Conservation (phyloP, 2,329 filamentous ascomycete genomes). For the Stachybotrys echinatus region DNA sequence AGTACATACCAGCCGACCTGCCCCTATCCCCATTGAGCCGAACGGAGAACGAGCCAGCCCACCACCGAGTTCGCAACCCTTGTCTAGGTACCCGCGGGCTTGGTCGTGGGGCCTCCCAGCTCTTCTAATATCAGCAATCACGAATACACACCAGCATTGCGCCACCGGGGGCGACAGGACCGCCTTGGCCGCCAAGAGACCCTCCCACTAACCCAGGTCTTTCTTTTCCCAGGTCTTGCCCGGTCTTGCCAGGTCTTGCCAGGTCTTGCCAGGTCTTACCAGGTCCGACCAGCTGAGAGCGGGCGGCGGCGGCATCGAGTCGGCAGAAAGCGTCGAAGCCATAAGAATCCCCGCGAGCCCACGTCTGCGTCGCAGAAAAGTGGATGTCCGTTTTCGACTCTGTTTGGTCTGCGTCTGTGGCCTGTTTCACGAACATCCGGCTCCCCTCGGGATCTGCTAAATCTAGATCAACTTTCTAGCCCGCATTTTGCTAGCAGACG, state of each 20-base stretch:
- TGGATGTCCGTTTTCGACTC: background rate
- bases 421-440: background rate
- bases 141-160: background rate
- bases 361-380: background rate
- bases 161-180: background rate
- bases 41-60: background rate
- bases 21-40: background rate
- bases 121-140: no score
- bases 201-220: background rate
- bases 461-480: background rate
- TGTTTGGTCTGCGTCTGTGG: background rate
- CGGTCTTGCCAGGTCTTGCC: no score
- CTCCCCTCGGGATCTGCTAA: background rate
- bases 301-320: no score
- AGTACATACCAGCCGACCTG: no score
- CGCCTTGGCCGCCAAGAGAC: background rate
- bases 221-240: no score
- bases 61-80: no score
- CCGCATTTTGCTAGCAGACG: background rate
- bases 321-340: background rate
- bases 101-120: no score
- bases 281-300: no score
- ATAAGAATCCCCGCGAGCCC: background rate
- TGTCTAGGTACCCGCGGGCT: no score
- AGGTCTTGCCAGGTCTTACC: no score